Evolutionary conservation across 495 filamentous ascomycete genomes (phyloP).

Genomic region (Glutinoglossum americanum): DNA sequence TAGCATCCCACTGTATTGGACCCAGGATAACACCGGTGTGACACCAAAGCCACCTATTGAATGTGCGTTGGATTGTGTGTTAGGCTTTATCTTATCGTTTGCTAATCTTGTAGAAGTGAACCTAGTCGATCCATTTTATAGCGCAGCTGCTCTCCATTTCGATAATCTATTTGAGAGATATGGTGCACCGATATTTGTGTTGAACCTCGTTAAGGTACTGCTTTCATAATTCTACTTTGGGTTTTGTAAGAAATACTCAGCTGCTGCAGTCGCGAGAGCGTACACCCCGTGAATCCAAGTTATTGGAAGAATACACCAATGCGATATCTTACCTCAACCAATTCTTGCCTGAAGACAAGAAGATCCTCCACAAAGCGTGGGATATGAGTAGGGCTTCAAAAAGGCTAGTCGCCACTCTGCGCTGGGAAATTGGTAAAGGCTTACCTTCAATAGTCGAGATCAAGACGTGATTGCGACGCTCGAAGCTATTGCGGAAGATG

Average conservation of each 20-base stretch:
- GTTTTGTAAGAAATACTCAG: not conserved
- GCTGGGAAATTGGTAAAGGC: not conserved
- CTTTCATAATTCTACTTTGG: not conserved
- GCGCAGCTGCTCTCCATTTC: constrained; percentile 88
- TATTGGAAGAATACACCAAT: constrained; percentile 70
- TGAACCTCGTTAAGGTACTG: constrained; percentile 72
- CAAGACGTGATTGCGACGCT: constrained; percentile 88
- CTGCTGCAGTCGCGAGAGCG: constrained; percentile 41
- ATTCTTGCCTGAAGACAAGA: constrained; percentile 63
- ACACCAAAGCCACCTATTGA: constrained; percentile 92
- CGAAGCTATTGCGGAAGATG: constrained; percentile 70
- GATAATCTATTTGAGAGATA: constrained; percentile 90
- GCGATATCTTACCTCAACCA: constrained; percentile 88
- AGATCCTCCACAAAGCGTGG: constrained; percentile 84
- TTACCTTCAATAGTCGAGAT: constrained; percentile 35
- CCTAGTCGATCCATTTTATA: constrained; percentile 86
- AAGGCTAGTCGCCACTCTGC: constrained; percentile 15
- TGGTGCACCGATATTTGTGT: constrained; percentile 68
- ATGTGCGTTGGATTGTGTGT: constrained; percentile 9
- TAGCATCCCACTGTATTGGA: constrained; percentile 94
- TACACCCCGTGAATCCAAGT: constrained; percentile 78
- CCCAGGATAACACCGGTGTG: constrained; percentile 87
- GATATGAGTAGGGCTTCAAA: constrained; percentile 96
- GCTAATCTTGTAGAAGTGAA: constrained; percentile 30
- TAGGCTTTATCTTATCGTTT: constrained; percentile 1